These are phyloP conservation scores for Boletus tomentosulus DNA, from an alignment of 768 basidiomycete species.

Conservation along the genomic window DNA sequence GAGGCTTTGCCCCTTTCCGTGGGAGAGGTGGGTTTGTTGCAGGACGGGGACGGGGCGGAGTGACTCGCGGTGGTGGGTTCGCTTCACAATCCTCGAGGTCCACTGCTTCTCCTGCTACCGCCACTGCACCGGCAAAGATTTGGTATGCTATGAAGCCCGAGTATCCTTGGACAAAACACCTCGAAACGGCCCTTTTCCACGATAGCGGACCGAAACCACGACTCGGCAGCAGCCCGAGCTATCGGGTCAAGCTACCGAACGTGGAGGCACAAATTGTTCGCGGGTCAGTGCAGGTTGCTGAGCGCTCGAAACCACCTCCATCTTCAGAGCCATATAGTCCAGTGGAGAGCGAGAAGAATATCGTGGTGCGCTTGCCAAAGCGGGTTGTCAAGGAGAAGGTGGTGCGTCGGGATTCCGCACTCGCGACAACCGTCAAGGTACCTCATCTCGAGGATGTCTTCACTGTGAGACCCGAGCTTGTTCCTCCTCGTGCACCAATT, in stretches of 20 bases:
- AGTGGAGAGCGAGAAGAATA: conserved; percentile 43
- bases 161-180: conserved; percentile 78
- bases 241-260: conserved; percentile 65
- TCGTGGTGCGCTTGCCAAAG: conserved; percentile 56
- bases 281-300: conserved; percentile 19
- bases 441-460: conserved; percentile 52
- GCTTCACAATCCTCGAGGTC: conserved; percentile 30
- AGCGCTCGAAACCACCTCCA: conserved; percentile 12
- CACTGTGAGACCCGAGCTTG: conserved; percentile 50
- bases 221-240: conserved; percentile 48
- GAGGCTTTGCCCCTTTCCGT: conserved; percentile 38
- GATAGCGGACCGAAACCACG: conserved; percentile 57
- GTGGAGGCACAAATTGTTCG: conserved; percentile 41
- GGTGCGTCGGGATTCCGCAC: conserved; percentile 5
- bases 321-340: conserved; percentile 24
- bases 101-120: conserved; percentile 25
- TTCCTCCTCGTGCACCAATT: conserved; percentile 26
- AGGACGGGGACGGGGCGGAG: conserved; percentile 43
- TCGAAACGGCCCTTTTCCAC: conserved; percentile 68
- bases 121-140: conserved; percentile 40
- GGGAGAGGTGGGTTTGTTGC: conserved; percentile 45
- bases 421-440: conserved; percentile 30
- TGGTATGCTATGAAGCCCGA: conserved; percentile 80
- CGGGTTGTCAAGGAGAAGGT: conserved; percentile 36
- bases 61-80: conserved; percentile 41